A percentile compares a stretch with the other conserved stretches of the same genome.
phyloP scores from a whole-genome alignment of 495 filamentous ascomycete genomes.

The Hyaloscypha bicolor region DNA sequence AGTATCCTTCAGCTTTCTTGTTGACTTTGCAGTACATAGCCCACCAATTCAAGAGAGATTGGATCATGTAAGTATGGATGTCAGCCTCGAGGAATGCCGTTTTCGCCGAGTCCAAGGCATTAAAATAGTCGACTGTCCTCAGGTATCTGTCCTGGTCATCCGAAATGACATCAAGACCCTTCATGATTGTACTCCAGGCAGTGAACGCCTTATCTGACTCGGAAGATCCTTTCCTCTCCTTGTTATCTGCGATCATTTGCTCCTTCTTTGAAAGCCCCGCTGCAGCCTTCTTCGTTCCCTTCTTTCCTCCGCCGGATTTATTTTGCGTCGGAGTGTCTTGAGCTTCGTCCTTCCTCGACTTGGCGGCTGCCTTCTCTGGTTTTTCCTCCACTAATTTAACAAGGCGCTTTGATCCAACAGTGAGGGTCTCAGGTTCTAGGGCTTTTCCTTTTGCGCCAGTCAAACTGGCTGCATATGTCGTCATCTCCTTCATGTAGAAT shows the following conservation, averaged over 20 bases:
- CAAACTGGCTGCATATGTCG: constrained; percentile 69
- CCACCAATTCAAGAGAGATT: constrained; percentile 39
- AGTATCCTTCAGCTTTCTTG: constrained; percentile 35
- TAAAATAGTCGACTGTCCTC: constrained; percentile 36
- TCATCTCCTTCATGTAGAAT: constrained; percentile 62
- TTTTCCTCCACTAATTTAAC: constrained; percentile 35
- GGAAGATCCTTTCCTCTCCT: constrained; percentile 34
- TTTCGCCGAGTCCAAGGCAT: constrained; percentile 32
- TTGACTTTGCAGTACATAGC: constrained; percentile 32
- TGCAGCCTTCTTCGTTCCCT: constrained; percentile 41
- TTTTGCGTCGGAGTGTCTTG: constrained; percentile 5
- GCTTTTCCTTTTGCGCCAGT: constrained; percentile 63
- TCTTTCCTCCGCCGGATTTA: constrained; percentile 26
- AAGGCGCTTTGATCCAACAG: constrained; percentile 42
- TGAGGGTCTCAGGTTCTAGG: constrained; percentile 63
- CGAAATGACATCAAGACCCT: constrained; percentile 33
- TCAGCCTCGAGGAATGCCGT: constrained; percentile 38
- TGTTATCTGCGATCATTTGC: constrained; percentile 39
- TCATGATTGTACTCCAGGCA: constrained; percentile 38
- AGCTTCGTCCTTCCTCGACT: constrained; percentile 17
- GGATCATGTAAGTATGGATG: constrained; percentile 41
- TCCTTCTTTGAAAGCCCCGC: constrained; percentile 34
- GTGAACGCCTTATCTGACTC: constrained; percentile 38
- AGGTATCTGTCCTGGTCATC: constrained; percentile 36
- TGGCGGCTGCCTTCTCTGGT: constrained; percentile 15